These are phyloP conservation scores for Floccularia luteovirens DNA, from an alignment of 768 basidiomycete species.

Conservation along the genomic window DNA sequence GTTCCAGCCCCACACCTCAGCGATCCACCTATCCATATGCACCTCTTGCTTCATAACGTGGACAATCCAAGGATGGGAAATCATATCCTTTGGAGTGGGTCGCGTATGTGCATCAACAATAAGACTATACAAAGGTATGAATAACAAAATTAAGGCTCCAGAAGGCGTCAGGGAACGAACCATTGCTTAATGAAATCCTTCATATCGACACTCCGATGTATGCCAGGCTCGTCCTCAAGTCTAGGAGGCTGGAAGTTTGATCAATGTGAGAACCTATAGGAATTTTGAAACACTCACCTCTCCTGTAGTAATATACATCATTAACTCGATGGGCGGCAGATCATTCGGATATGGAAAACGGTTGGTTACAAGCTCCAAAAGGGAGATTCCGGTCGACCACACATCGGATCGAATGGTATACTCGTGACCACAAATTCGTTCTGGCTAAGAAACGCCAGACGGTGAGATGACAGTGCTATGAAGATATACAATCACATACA, in stretches of 20 bases:
- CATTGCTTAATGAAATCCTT: constrained; percentile 86
- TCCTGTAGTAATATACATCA: constrained; percentile 81
- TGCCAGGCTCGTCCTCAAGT: constrained; percentile 65
- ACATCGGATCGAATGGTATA: constrained; percentile 97
- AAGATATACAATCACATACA: constrained; percentile 41
- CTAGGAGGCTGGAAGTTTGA: constrained; percentile 55
- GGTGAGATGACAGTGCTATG: constrained; percentile 4
- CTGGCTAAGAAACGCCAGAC: constrained; percentile 49
- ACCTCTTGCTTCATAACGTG: constrained; percentile 74
- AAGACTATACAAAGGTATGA: constrained; percentile 38
- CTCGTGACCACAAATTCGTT: constrained; percentile 85
- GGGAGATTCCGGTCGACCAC: constrained; percentile 94
- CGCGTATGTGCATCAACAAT: constrained; percentile 61
- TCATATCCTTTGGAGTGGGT: constrained; percentile 78
- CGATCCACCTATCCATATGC: constrained; percentile 86
- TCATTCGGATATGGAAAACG: constrained; percentile 93
- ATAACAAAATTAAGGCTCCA: constrained; percentile 1
- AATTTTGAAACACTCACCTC: constrained; percentile 40
- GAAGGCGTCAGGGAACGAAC: constrained; percentile 37
- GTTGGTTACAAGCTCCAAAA: constrained; percentile 91
- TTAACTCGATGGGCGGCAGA: constrained; percentile 87
- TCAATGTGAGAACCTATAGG: constrained; percentile 1
- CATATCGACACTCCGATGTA: constrained; percentile 76
- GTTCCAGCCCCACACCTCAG: constrained; percentile 78
- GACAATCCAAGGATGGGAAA: constrained; percentile 78